phyloP scores from a whole-genome alignment of 768 basidiomycete genomes.

The Mycena pura region DNA sequence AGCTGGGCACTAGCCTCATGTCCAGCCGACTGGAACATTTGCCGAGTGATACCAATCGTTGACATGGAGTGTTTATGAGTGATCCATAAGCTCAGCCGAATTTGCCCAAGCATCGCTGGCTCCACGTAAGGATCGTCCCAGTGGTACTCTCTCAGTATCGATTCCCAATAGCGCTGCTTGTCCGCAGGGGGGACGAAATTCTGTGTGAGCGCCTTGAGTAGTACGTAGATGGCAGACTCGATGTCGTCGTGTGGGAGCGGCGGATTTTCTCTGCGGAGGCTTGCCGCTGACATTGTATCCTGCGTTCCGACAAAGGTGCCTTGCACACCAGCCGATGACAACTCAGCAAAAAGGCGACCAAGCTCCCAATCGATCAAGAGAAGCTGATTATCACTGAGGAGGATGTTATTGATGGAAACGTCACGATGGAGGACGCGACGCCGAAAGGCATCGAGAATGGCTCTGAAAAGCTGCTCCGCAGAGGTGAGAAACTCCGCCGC shows the following conservation, averaged over 20 bases:
- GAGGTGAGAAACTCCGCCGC: neutral
- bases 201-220: conserved; percentile 1
- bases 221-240: conserved; percentile 2
- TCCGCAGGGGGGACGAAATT: neutral
- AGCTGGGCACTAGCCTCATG: neutral
- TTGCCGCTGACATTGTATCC: neutral
- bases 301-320: neutral
- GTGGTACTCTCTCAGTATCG: neutral
- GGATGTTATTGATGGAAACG: neutral
- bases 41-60: neutral
- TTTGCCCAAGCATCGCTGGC: neutral
- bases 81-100: neutral
- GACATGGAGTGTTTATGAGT: neutral
- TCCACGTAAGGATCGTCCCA: neutral
- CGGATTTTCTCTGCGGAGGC: neutral
- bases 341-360: neutral
- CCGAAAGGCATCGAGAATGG: neutral
- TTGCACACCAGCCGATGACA: neutral
- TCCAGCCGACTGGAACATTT: neutral
- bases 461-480: neutral
- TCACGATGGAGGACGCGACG: conserved; percentile 1
- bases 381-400: too few relatives aligned
- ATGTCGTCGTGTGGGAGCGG: conserved; percentile 8
- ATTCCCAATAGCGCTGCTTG: neutral
- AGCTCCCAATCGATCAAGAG: conserved; percentile 4